These are phyloP conservation scores for Gnomoniopsis smithogilvyi DNA, from an alignment of 2,329 filamentous ascomycete genomes.

Conservation along the genomic window DNA sequence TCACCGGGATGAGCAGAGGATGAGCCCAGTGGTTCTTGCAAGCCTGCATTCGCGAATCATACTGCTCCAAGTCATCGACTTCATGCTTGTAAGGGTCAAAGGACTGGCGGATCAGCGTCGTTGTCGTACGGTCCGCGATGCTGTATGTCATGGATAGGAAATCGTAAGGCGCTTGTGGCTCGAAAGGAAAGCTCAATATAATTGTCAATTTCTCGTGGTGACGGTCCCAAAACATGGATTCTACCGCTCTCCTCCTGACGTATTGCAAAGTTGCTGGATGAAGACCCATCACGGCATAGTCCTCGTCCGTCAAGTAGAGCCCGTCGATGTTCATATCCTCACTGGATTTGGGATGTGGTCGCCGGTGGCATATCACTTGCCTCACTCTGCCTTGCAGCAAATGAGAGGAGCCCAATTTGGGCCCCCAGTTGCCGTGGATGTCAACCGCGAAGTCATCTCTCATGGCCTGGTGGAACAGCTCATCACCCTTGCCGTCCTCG, in stretches of 20 bases:
- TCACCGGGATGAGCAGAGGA: conserved; percentile 41
- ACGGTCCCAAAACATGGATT: conserved; percentile 38
- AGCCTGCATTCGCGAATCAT: conserved; percentile 42
- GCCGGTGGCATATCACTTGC: conserved; percentile 36
- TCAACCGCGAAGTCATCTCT: conserved; percentile 28
- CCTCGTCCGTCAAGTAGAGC: conserved; percentile 32
- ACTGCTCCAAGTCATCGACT: conserved; percentile 42
- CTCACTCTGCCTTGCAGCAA: conserved; percentile 33
- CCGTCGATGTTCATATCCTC: conserved; percentile 31
- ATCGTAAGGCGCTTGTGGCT: conserved; percentile 42
- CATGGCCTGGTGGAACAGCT: conserved; percentile 31
- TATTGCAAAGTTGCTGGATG: conserved; percentile 39
- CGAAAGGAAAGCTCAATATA: conserved; percentile 42
- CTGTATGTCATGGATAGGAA: conserved; percentile 45
- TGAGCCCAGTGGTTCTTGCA: conserved; percentile 43
- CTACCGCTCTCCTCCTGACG: conserved; percentile 34
- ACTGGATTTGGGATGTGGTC: conserved; percentile 22
- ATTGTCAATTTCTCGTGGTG: conserved; percentile 35
- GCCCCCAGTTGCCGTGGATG: conserved; percentile 22
- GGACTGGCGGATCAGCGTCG: conserved; percentile 40
- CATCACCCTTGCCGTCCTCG: conserved; percentile 29
- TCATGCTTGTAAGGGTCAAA: conserved; percentile 39
- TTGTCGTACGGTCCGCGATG: conserved; percentile 35
- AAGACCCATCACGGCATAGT: conserved; percentile 33
- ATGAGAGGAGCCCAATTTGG: conserved; percentile 2